Evolutionary conservation across 441 rosid species (phyloP), one percentile per base, ranked within the genome.

Genomic region (Heliophila coronopifolia): DNA sequence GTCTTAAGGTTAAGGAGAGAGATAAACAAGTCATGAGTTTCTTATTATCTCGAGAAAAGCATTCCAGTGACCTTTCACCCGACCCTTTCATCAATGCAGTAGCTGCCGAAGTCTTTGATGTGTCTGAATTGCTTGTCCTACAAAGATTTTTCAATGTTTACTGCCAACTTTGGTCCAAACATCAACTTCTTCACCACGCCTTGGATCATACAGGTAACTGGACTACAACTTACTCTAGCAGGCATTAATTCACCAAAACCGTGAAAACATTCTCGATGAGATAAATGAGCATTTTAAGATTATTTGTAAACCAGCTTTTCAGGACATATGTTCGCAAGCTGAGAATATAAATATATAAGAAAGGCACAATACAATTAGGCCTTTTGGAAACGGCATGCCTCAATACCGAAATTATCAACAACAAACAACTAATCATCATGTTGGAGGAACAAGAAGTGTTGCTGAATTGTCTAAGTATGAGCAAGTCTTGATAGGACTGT

Each of bases 21-120:
- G 49, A 71, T 71, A 3, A 11, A 2, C 4, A 74, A 1, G 70
- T 81, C 42, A 65, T 81, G 79, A 84, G 75, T 2, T 38, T 84
- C 2, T 58, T 76, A 69, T 22, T 81, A 71, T 79, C 76, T 84
- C 1, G 94, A 86, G 58, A 55, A 50, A 7, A n/a, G n/a, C n/a
- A n/a, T n/a, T n/a, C n/a, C n/a, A n/a, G n/a, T n/a, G n/a, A n/a
- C n/a, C n/a, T n/a, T n/a, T n/a, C n/a, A n/a, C n/a, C n/a, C n/a
- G n/a, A n/a, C n/a, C n/a, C n/a, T n/a, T 9, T 69, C 12, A 9
- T 79, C 56, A 53, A 45, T 7, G 14, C 59, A 3, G 48, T 84
- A 4, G 91, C 78, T n/a, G 63, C 73, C 0, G 94, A 86, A 59
- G 67, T 74, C n/a, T 58, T 63, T 16, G n/a, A 17, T 54, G 36